These are phyloP conservation scores for Umbilicaria muhlenbergii DNA, from an alignment of 495 filamentous ascomycete genomes.

Conservation along the genomic window DNA sequence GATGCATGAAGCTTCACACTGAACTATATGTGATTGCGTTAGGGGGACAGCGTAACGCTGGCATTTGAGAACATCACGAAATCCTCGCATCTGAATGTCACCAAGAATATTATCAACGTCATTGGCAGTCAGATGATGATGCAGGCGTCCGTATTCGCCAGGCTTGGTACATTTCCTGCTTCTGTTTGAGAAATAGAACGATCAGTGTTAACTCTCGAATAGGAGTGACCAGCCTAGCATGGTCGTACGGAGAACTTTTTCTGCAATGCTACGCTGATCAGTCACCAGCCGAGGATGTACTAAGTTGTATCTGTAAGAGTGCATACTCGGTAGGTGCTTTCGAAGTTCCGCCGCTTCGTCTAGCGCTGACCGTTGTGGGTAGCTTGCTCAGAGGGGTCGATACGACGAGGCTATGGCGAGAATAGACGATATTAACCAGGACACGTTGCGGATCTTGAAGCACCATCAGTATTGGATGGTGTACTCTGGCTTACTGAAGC, in stretches of 20 bases:
- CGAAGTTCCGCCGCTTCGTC: not conserved
- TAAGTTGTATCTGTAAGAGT: constrained; percentile 47
- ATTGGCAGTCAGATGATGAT: constrained; percentile 60
- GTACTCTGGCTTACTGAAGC: constrained; percentile 55
- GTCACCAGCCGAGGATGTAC: constrained; percentile 59
- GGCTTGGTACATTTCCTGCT: constrained; percentile 46
- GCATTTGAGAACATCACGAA: constrained; percentile 67
- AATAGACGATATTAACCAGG: constrained; percentile 49
- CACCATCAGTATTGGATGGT: constrained; percentile 65
- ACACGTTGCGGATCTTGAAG: constrained; percentile 59
- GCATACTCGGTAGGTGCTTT: constrained; percentile 33
- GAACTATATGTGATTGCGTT: constrained; percentile 9
- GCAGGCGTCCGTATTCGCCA: constrained; percentile 54
- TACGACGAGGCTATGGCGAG: constrained; percentile 54
- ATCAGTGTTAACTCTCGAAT: constrained; percentile 11
- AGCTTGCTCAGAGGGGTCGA: constrained; percentile 47
- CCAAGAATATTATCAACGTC: constrained; percentile 54
- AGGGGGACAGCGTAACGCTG: constrained; percentile 67
- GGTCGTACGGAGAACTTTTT: constrained; percentile 57
- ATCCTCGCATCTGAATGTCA: constrained; percentile 66
- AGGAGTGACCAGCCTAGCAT: constrained; percentile 47
- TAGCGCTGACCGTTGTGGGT: constrained; percentile 9
- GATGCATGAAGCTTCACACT: not conserved
- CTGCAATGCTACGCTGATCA: constrained; percentile 51
- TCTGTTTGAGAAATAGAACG: no score